These are phyloP conservation scores for Aspergillus texensis DNA, from an alignment of 2,329 filamentous ascomycete genomes.

Conservation along the genomic window DNA sequence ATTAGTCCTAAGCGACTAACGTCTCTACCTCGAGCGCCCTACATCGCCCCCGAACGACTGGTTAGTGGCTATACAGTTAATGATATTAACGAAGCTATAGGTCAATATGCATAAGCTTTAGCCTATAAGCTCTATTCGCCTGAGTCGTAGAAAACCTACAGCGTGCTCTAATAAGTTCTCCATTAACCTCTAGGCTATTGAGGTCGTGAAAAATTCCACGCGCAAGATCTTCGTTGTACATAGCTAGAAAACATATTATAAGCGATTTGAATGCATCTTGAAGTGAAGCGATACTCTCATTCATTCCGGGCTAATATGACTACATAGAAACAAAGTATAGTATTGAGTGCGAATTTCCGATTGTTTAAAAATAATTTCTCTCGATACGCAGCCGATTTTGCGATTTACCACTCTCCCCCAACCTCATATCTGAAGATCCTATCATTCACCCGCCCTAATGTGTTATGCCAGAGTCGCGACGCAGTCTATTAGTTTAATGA, in stretches of 20 bases:
- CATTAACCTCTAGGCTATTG: background rate
- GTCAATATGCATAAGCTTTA: background rate
- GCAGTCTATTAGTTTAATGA: slow-evolving; percentile 37
- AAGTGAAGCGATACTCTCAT: too few relatives aligned
- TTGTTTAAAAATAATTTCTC: too few relatives aligned
- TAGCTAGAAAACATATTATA: too few relatives aligned
- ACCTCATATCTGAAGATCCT: slow-evolving; percentile 55
- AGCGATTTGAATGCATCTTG: too few relatives aligned
- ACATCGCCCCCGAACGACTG: too few relatives aligned
- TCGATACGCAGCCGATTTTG: background rate
- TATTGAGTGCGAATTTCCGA: too few relatives aligned
- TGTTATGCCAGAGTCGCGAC: slow-evolving; percentile 52
- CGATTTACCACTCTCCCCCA: slow-evolving; percentile 55
- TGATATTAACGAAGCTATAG: background rate
- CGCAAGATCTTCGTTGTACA: background rate
- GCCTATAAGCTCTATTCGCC: background rate
- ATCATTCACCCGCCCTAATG: slow-evolving; percentile 53
- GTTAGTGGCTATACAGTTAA: too few relatives aligned
- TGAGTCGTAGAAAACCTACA: too few relatives aligned
- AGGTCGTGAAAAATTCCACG: background rate
- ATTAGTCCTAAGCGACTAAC: too few relatives aligned
- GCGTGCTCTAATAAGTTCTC: too few relatives aligned
- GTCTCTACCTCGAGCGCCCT: accelerated
- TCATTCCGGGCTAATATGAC: too few relatives aligned
- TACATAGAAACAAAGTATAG: accelerated